Base-by-base conservation (phyloP, 176 grass and related monocot species). In the Pharus latifolius region DNA sequence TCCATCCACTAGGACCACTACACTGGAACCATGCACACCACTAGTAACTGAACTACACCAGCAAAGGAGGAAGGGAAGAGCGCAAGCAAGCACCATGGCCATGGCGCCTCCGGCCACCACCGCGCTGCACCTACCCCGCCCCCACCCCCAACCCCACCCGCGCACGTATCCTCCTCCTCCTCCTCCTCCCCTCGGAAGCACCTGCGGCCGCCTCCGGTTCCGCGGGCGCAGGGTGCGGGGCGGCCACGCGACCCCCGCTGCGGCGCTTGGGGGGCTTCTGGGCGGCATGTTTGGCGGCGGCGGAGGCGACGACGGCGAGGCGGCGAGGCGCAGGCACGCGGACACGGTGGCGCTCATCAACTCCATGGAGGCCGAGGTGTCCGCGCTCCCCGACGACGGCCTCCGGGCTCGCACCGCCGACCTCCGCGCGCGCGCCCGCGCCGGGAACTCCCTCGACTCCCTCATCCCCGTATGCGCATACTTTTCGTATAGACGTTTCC, bases 401-500 rank as follows among this genome's bases (percentile, higher is more conserved):
- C 84, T 98, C 19, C 83, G 94, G 22, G 81, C 75, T 18, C 85
- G 81, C 69, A 98, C 94, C 15, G 43, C 87, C 16, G 56, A 13
- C 44, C 81, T 98, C 49, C 88, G 85, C 77, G 84, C 83, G 51
- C 84, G 94, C 32, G 94, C 94, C 33, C 78, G 65, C 54, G 65
- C 83, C 64, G 77, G 83, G 32, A 84, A 98, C 60, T 74, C 84
- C 11, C 84, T 98, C 24, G 94, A 92, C 49, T 93, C 88, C n/a
- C 78, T 98, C 66, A 81, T 98, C 47, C 87, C 94, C 8, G 94
- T 98, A 45, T 65, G 88, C n/a, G n/a, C n/a, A n/a, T n/a, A n/a
- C n/a, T n/a, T n/a, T n/a, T n/a, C n/a, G n/a, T n/a, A n/a, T n/a
- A n/a, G n/a, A n/a, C n/a, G n/a, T 53, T 27, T 71, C 47, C 56